phyloP scores from a whole-genome alignment of 495 filamentous ascomycete species.

The Aspergillus cavernicola region DNA sequence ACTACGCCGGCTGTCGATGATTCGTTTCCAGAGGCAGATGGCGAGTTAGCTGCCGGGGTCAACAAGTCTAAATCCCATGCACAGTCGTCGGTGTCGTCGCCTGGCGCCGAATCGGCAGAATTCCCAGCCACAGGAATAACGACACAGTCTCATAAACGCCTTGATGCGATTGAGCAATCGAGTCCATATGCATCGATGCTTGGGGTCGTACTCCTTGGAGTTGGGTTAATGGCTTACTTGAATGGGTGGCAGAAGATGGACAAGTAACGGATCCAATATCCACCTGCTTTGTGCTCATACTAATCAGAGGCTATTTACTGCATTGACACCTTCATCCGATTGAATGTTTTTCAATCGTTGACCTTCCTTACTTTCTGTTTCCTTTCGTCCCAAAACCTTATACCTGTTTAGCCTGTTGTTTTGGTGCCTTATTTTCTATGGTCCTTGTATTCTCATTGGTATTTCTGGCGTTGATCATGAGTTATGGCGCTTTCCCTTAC shows the following conservation, averaged over 20 bases:
- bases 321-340: not conserved
- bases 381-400: not conserved
- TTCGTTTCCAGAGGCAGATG: slow-evolving; percentile 3
- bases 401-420: slow-evolving; percentile 2
- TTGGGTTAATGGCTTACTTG: slow-evolving; percentile 90
- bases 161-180: slow-evolving; percentile 54
- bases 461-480: slow-evolving; percentile 16
- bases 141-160: slow-evolving; percentile 32
- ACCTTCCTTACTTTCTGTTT: slow-evolving; percentile 17
- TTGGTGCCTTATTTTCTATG: slow-evolving; percentile 21
- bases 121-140: slow-evolving; percentile 37
- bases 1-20: slow-evolving; percentile 6
- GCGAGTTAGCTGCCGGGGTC: not conserved
- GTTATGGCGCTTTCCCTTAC: slow-evolving; percentile 21
- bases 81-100: slow-evolving; percentile 16
- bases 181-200: slow-evolving; percentile 84
- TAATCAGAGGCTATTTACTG: not conserved
- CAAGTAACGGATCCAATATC: slow-evolving; percentile 37
- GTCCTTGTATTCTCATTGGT: slow-evolving; percentile 19
- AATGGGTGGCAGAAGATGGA: slow-evolving; percentile 80
- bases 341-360: slow-evolving; percentile 4
- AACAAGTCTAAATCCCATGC: not conserved
- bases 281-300: too few species aligned
- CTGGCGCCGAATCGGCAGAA: slow-evolving; percentile 35
- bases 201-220: slow-evolving; percentile 82